Conservation (phyloP, 1,139 yeast species). For the Wickerhamiella pararugosa region DNA sequence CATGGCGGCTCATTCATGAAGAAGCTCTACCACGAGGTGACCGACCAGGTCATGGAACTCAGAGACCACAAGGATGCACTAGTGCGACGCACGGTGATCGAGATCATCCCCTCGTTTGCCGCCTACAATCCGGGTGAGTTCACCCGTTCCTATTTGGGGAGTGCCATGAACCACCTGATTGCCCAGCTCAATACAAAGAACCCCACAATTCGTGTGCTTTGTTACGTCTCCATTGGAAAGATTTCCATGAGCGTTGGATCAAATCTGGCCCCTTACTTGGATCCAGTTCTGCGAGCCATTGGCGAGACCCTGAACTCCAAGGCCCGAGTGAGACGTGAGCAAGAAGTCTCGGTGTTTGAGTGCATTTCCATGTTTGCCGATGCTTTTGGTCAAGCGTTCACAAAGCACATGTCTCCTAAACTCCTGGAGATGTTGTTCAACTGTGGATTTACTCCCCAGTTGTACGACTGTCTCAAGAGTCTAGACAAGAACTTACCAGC, state of each 20-base stretch:
- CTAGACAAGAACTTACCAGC: slow-evolving; percentile 69
- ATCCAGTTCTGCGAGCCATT: slow-evolving; percentile 69
- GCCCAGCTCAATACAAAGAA: slow-evolving; percentile 56
- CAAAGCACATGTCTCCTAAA: slow-evolving; percentile 75
- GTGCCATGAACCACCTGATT: slow-evolving; percentile 63
- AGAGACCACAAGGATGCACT: slow-evolving; percentile 65
- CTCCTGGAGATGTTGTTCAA: slow-evolving; percentile 65
- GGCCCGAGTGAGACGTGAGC: slow-evolving; percentile 44
- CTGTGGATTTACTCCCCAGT: slow-evolving; percentile 67
- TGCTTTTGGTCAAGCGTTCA: slow-evolving; percentile 90
- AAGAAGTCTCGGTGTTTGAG: slow-evolving; percentile 77
- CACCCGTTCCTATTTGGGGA: slow-evolving; percentile 67
- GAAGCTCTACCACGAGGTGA: slow-evolving; percentile 60
- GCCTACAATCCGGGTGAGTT: slow-evolving; percentile 63
- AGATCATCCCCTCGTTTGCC: slow-evolving; percentile 70
- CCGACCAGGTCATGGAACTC: slow-evolving; percentile 58
- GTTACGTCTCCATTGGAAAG: slow-evolving; percentile 72
- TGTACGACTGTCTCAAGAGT: slow-evolving; percentile 58
- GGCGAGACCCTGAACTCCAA: slow-evolving; percentile 70
- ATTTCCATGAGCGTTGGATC: slow-evolving; percentile 74
- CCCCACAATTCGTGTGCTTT: slow-evolving; percentile 54
- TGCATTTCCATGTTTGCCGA: slow-evolving; percentile 76
- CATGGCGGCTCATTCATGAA: slow-evolving; percentile 52
- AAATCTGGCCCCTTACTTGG: slow-evolving; percentile 76
- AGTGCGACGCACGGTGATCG: slow-evolving; percentile 70